These are phyloP conservation scores for Hortiboletus campestris DNA, from an alignment of 768 basidiomycete genomes.

Conservation along the genomic window DNA sequence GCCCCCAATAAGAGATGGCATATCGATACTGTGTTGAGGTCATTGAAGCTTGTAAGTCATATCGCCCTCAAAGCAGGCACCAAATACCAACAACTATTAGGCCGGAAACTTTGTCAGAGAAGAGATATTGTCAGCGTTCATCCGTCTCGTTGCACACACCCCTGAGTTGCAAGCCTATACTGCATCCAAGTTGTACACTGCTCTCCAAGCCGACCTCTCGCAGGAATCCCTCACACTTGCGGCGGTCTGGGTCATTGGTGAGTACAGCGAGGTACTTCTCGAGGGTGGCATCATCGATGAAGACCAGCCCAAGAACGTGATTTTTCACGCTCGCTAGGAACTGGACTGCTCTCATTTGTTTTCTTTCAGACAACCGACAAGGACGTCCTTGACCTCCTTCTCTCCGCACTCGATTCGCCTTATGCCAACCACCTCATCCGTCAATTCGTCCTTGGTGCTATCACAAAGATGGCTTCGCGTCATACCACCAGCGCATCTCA, in stretches of 20 bases:
- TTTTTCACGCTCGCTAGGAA: constrained; percentile 13
- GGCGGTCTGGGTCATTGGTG: constrained; percentile 94
- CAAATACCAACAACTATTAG: constrained; percentile 38
- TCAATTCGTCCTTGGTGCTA: constrained; percentile 86
- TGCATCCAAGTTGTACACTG: constrained; percentile 83
- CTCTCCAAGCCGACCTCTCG: constrained; percentile 87
- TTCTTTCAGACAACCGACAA: constrained; percentile 64
- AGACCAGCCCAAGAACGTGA: constrained; percentile 68
- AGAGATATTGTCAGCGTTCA: constrained; percentile 92
- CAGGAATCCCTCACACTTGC: constrained; percentile 94
- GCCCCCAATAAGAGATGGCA: constrained; percentile 99
- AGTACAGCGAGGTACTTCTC: constrained; percentile 89
- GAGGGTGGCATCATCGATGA: constrained; percentile 82
- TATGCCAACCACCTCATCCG: constrained; percentile 89
- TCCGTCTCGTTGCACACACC: constrained; percentile 93
- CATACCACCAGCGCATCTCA: constrained; percentile 61
- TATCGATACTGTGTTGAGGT: constrained; percentile 93
- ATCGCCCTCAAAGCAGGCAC: not conserved
- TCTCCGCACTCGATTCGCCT: constrained; percentile 88
- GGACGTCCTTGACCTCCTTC: constrained; percentile 81
- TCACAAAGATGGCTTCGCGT: constrained; percentile 89
- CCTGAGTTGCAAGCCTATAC: constrained; percentile 97
- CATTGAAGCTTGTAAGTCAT: constrained; percentile 77
- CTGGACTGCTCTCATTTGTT: not conserved
- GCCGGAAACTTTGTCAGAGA: constrained; percentile 98